Base-by-base conservation (phyloP, 208 protist genomes). In the Trypanosoma caninum region DNA sequence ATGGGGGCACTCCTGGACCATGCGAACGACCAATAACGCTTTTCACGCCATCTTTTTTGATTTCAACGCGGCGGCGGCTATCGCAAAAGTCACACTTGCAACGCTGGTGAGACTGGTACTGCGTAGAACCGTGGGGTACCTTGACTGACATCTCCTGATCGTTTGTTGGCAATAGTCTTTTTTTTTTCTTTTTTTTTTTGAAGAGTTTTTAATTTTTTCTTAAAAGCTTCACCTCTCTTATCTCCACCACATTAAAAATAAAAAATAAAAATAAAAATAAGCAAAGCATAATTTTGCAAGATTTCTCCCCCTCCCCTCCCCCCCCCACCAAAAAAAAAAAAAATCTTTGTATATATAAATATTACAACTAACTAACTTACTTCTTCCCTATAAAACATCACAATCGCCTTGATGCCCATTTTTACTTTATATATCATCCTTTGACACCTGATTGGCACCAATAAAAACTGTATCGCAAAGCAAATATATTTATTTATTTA, bases 61-160 rank as follows among this genome's bases (percentile, higher is more conserved):
- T 83, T 33, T 90, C 87, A 33, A 89, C 72, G 45, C 59, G 70
- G 35, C 88, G 79, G 35, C 88, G 84, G 51, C 73, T 91, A 69
- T 72, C 63, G 71, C 88, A 95, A 72, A 91, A 95, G 72, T 92
- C 82, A 51, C 88, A 95, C 61, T 89, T 80, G 68, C 88, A 95
- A 65, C 92, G 71, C 42, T 95, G 72, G 65, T 82, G 80, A 22
- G 74, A 87, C 67, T 90, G 83, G 59, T 90, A 90, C 71, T 85
- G 54, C 33, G 80, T 74, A n/a, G 76, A 67, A 37, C 70, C 68
- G 8, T 74, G 41, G 18, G 83, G 83, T 14, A 82, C 69, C 60
- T 87, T 86, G 18, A 76, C 69, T 25, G 88, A 89, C 82, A 94
- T 88, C 33, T 28, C 11, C 35, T 33, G n/a, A n/a, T 37, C 16